Conservation (phyloP, 2,329 filamentous ascomycete genomes). For the Cytospora mali region DNA sequence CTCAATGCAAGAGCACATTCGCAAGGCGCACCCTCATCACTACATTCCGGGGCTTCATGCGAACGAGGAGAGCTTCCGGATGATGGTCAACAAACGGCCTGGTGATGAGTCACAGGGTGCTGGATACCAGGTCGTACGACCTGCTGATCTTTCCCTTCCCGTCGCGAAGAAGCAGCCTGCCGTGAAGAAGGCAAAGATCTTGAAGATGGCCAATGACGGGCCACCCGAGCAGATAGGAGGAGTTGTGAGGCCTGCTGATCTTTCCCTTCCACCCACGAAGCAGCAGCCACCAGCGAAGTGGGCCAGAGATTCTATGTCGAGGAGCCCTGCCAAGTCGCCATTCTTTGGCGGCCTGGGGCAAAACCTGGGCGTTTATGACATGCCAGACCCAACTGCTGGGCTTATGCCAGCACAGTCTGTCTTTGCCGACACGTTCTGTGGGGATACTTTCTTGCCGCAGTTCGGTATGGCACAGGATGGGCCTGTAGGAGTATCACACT, state of each 20-base stretch:
- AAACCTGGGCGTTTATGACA: not conserved
- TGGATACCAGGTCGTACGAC: not conserved
- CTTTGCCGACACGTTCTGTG: conserved; percentile 6
- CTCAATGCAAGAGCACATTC: conserved; percentile 99
- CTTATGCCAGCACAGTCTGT: conserved; percentile 8
- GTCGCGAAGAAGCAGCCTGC: not conserved
- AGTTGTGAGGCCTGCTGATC: conserved; percentile 13
- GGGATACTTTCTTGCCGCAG: conserved; percentile 3
- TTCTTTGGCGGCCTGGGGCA: conserved; percentile 11
- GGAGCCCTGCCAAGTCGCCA: conserved; percentile 10
- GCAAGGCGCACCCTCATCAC: conserved; percentile 92
- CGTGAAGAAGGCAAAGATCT: conserved; percentile 51
- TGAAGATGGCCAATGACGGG: conserved; percentile 38
- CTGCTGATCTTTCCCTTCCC: not conserved
- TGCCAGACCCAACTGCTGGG: not conserved
- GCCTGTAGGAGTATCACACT: conserved; percentile 11
- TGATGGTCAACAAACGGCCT: conserved; percentile 95
- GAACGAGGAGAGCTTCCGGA: conserved; percentile 93
- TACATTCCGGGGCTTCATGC: conserved; percentile 98
- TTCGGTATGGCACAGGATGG: conserved; percentile 13
- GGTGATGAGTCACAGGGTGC: not conserved
- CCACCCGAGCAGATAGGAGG: conserved; percentile 43
- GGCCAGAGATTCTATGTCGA: conserved; percentile 7
- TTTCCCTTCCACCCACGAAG: not conserved
- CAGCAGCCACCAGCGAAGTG: conserved; percentile 8